Base-by-base conservation (phyloP, 306 rosid genomes). In the Lathyrus oleraceus region DNA sequence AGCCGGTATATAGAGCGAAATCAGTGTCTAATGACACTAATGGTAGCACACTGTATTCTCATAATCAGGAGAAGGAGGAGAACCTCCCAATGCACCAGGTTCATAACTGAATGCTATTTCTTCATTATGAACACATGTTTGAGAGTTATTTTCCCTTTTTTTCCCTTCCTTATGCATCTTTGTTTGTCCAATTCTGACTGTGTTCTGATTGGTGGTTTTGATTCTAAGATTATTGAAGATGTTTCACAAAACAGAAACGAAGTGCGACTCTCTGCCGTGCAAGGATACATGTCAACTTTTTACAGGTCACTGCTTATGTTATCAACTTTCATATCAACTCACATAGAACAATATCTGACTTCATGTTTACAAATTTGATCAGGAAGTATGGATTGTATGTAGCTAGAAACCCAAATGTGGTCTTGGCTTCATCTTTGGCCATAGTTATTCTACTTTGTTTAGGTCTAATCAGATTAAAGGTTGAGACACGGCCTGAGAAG, bases 401-500 rank as follows among this genome's bases (percentile, higher is more conserved):
- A 40, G 99, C 99, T 60, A 84, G 87, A 82, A 81, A 94, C 86
- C 97, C 97, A 56, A 75, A 80, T 57, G 43, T 61, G 63, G 88
- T 91, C 68, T 72, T 94, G 86, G 81, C 84, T 74, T 84, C 97
- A 71, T 91, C 99, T 12, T 19, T 87, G 65, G 87, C 81, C 36
- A 64, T 87, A 30, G 92, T 89, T 85, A 84, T 91, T 77, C 80
- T 94, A 51, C 95, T 94, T 20, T 91, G 97, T 81, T 69, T 94
- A 38, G 99, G 99, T 73, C 96, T 94, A 73, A 76, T 94, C 57
- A 85, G 78, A 76, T 87, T 91, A 85, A 87, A 87, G 85, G 97
- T 94, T 82, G 99, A 94, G 84, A 91, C 99, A 65, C 81, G 97
- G 54, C 97, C 99, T 49, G 95, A 86, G 81, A 94, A 94, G 91